Percentiles rank a stretch among this genome's conserved stretches.
phyloP scores from a whole-genome alignment of 2,329 filamentous ascomycete species.

The Fusarium mexicanum region DNA sequence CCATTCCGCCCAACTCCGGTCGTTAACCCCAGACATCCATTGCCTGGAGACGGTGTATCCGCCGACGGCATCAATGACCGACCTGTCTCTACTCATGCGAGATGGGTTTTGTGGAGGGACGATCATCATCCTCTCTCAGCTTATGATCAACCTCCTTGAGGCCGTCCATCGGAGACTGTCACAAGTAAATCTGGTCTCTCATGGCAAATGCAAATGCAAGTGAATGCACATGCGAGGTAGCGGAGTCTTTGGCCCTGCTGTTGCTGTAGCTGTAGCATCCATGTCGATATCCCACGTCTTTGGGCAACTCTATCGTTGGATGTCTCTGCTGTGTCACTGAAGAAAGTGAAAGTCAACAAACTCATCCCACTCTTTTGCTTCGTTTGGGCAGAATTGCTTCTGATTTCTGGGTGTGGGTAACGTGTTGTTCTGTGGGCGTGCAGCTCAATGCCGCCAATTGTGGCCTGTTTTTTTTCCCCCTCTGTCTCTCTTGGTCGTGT shows the following conservation, averaged over 20 bases:
- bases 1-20: constrained; percentile 29
- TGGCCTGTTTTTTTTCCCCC: constrained; percentile 27
- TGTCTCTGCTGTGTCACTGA: constrained; percentile 17
- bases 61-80: constrained; percentile 18
- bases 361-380: constrained; percentile 14
- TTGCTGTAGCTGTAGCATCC: not conserved
- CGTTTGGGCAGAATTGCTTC: constrained; percentile 4
- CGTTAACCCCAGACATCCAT: constrained; percentile 3
- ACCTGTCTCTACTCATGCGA: constrained; percentile 20
- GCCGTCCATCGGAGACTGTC: constrained; percentile 7
- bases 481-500: constrained; percentile 2
- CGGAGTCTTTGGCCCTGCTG: constrained; percentile 20
- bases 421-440: constrained; percentile 22
- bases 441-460: constrained; percentile 13
- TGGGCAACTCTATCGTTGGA: not conserved
- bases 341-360: not conserved
- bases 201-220: constrained; percentile 15
- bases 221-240: constrained; percentile 30
- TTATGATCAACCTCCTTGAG: not conserved
- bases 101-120: constrained; percentile 9
- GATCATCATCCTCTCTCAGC: not conserved
- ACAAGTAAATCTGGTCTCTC: constrained; percentile 22
- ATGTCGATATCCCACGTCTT: constrained; percentile 11
- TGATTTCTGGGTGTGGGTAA: constrained; percentile 20
- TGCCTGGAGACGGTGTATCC: constrained; percentile 6